phyloP scores from a whole-genome alignment of 306 rosid genomes.

The Herpetospermum pedunculosum region DNA sequence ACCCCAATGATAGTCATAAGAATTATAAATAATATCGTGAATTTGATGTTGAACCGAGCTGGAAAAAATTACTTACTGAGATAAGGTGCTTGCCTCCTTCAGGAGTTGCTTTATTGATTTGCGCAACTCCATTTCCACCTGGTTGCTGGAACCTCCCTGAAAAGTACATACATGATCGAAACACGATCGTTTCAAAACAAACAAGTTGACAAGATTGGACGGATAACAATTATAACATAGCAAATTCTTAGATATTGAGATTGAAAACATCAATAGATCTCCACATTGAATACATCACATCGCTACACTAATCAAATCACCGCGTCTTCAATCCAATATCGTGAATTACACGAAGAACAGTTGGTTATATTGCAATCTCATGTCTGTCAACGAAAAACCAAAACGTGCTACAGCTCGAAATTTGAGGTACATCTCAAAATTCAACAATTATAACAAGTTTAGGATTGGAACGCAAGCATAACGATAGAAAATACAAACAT shows the following conservation, averaged over 20 bases:
- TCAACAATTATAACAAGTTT: background rate
- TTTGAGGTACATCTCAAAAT: background rate
- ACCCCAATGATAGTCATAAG: background rate
- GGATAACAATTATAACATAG: background rate
- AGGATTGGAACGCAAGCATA: background rate
- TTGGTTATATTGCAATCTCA: background rate
- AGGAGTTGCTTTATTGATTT: constrained; percentile 56
- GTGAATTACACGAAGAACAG: background rate
- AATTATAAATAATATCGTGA: background rate
- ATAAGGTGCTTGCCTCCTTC: constrained; percentile 65
- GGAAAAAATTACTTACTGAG: constrained; percentile 52
- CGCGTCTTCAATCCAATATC: background rate
- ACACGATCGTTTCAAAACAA: background rate
- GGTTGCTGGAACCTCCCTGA: constrained; percentile 35
- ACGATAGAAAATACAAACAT: background rate
- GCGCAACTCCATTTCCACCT: constrained; percentile 33
- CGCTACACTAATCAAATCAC: background rate
- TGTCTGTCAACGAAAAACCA: background rate
- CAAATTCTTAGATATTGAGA: background rate
- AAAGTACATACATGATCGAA: background rate
- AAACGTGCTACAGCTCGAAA: background rate
- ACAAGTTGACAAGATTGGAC: background rate
- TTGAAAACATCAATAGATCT: background rate
- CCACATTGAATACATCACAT: background rate
- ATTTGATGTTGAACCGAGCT: background rate